phyloP scores from a whole-genome alignment of 345 rosid species.

The Trapa incisa region DNA sequence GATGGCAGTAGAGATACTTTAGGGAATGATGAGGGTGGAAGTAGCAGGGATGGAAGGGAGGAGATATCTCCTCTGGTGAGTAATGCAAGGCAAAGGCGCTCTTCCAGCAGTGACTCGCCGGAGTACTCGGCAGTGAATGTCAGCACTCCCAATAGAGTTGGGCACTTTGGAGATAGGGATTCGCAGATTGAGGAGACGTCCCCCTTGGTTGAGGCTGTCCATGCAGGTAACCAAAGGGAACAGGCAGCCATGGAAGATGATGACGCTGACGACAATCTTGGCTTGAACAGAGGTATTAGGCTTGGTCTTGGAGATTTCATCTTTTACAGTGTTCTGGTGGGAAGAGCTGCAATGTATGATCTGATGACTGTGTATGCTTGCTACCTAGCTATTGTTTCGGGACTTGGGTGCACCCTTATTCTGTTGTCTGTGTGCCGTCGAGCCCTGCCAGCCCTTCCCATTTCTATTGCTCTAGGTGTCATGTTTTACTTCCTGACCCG shows the following conservation, averaged over 20 bases:
- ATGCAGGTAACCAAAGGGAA: constrained; percentile 30
- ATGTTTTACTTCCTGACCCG: constrained; percentile 88
- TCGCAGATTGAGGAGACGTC: constrained; percentile 64
- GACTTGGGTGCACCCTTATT: constrained; percentile 94
- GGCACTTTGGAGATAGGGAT: constrained; percentile 23
- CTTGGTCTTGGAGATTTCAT: constrained; percentile 97
- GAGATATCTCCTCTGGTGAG: constrained; percentile 43
- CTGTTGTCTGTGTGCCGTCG: constrained; percentile 64
- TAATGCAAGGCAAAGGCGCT: constrained; percentile 26
- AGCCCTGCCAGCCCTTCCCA: constrained; percentile 95
- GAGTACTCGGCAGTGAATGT: constrained; percentile 32
- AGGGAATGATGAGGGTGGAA: constrained; percentile 23
- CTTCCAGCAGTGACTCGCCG: constrained; percentile 32
- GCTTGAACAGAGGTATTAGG: constrained; percentile 46
- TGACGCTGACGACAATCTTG: constrained; percentile 15
- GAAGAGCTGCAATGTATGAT: constrained; percentile 98
- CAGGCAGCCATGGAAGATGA: constrained; percentile 17
- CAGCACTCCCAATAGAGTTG: constrained; percentile 4
- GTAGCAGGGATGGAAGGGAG: constrained; percentile 29
- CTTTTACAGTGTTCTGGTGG: constrained; percentile 96
- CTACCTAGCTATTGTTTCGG: constrained; percentile 88
- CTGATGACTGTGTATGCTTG: constrained; percentile 96
- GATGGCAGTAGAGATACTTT: constrained; percentile 15
- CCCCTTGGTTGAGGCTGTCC: constrained; percentile 57
- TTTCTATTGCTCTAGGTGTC: constrained; percentile 75